Evolutionary conservation across 1,139 yeast species (phyloP).

Genomic region (Blastobotrys proliferans): DNA sequence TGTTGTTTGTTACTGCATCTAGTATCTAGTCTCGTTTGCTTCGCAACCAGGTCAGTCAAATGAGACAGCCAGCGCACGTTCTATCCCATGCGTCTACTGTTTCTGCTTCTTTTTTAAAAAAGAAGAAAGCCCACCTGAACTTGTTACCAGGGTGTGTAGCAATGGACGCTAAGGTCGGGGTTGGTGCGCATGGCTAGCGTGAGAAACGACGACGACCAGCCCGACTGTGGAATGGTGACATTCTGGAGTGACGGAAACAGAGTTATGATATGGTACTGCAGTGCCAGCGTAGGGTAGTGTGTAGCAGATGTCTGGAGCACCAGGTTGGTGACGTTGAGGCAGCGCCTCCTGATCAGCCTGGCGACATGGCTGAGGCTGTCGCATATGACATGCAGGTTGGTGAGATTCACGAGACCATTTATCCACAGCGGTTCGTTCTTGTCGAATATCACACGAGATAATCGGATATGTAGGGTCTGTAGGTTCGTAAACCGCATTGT

Average conservation of each 20-base stretch:
- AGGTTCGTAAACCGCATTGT: no score
- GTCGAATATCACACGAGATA: no score
- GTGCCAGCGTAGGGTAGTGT: neutral
- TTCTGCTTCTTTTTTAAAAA: no score
- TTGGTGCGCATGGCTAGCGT: conserved; percentile 1
- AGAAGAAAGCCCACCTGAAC: no score
- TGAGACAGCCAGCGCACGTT: no score
- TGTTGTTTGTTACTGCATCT: no score
- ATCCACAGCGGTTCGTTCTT: no score
- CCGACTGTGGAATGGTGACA: neutral
- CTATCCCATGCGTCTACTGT: no score
- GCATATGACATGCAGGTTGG: neutral
- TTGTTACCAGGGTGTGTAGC: no score
- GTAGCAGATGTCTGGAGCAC: neutral
- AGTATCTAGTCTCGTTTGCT: no score
- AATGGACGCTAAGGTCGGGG: neutral
- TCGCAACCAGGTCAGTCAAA: no score
- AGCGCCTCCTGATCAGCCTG: neutral
- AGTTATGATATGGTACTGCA: neutral
- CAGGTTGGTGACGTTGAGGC: neutral
- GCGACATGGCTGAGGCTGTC: neutral
- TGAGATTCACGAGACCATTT: neutral
- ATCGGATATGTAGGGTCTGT: no score
- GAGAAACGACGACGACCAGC: neutral
- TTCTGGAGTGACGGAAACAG: neutral